Percentiles rank a stretch among this genome's conserved stretches.
These are phyloP conservation scores for Sordariomycetes sp. DNA, from an alignment of 2,329 filamentous ascomycete species.

Conservation along the genomic window DNA sequence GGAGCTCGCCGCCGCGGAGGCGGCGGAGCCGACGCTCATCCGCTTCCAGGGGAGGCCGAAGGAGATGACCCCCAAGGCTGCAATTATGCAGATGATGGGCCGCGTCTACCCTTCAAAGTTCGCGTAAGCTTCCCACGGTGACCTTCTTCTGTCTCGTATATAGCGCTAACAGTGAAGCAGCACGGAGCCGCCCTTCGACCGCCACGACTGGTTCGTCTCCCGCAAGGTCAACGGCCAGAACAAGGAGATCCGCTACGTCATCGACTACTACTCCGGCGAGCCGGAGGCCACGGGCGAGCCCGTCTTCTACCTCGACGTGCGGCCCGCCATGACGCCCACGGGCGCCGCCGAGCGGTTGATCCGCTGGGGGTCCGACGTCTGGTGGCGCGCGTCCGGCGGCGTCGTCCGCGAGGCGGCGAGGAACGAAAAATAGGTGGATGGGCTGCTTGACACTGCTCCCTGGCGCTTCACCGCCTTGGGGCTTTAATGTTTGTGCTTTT, in stretches of 20 bases:
- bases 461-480: background rate
- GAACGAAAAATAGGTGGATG: background rate
- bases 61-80: constrained; percentile 85
- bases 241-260: constrained; percentile 84
- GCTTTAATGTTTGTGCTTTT: background rate
- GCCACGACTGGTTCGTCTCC: constrained; percentile 93
- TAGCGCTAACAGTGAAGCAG: constrained; percentile 24
- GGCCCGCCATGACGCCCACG: constrained; percentile 75
- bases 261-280: constrained; percentile 87
- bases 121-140: constrained; percentile 40
- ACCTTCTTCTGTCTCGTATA: background rate
- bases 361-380: constrained; percentile 85
- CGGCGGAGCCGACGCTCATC: constrained; percentile 61
- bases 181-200: constrained; percentile 81
- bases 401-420: constrained; percentile 37
- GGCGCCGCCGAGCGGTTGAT: constrained; percentile 74
- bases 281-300: constrained; percentile 79
- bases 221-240: constrained; percentile 56
- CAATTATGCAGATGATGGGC: constrained; percentile 70
- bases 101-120: constrained; percentile 72
- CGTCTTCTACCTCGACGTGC: constrained; percentile 90
- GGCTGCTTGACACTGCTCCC: background rate
- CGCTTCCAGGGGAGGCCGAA: constrained; percentile 83
- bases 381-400: constrained; percentile 80
- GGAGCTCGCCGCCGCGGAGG: constrained; percentile 32